A percentile compares a stretch with the other conserved stretches of the same genome.
Evolutionary conservation across 2,329 filamentous ascomycete species (phyloP).

Genomic region (Sporothrix dimorphospora): DNA sequence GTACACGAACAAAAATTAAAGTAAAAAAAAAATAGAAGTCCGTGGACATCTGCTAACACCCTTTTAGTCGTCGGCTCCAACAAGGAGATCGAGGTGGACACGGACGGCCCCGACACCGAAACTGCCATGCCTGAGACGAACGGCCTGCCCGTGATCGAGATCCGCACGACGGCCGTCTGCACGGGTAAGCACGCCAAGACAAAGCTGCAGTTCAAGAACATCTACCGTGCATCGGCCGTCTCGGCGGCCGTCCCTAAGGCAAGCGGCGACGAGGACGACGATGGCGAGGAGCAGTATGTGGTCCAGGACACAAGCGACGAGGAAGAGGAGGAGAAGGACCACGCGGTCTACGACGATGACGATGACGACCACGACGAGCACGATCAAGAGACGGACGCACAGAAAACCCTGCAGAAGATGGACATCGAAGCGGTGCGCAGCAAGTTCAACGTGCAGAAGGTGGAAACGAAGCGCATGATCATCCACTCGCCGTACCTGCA

Average conservation of each 20-base stretch:
- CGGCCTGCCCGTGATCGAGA: constrained; percentile 48
- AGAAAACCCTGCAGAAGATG: neutral
- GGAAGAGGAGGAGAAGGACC: neutral
- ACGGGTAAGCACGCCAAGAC: constrained; percentile 36
- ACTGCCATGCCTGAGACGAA: constrained; percentile 28
- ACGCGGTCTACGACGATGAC: neutral
- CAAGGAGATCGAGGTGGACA: neutral
- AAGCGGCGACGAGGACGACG: neutral
- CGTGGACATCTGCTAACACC: neutral
- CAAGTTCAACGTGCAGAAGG: constrained; percentile 23
- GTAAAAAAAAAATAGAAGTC: neutral
- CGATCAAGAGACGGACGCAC: neutral
- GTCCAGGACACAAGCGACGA: too few relatives aligned
- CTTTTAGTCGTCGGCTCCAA: neutral
- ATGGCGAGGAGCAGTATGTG: neutral
- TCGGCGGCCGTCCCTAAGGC: too few relatives aligned
- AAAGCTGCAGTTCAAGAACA: neutral
- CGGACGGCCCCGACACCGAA: neutral
- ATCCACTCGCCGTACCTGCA: constrained; percentile 52
- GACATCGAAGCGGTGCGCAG: neutral
- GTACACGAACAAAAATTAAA: neutral
- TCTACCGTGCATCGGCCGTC: neutral
- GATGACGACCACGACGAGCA: neutral
- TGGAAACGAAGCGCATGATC: constrained; percentile 44
- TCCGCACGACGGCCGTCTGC: constrained; percentile 43